These are phyloP conservation scores for Verticillium klebahnii DNA, from an alignment of 2,329 filamentous ascomycete species.

Conservation along the genomic window DNA sequence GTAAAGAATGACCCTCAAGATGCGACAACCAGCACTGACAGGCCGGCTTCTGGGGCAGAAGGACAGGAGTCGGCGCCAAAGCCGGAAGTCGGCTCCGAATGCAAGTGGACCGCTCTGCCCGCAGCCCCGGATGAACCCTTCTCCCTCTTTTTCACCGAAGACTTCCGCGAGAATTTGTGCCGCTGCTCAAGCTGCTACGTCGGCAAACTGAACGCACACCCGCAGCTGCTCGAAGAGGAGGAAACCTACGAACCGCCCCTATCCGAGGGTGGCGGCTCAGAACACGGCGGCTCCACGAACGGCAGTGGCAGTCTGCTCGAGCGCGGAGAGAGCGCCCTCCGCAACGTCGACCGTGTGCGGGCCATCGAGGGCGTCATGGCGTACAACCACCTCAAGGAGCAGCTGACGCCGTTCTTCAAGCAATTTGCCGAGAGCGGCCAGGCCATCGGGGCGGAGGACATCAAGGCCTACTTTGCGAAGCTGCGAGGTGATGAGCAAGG, in stretches of 20 bases:
- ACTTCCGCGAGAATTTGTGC: constrained; percentile 80
- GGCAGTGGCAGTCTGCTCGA: constrained; percentile 83
- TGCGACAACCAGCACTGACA: not conserved
- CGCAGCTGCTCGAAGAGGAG: constrained; percentile 88
- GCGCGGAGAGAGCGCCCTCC: constrained; percentile 86
- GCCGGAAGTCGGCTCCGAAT: constrained; percentile 26
- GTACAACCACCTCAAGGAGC: constrained; percentile 93
- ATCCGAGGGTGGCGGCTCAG: constrained; percentile 58
- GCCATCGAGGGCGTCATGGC: constrained; percentile 98
- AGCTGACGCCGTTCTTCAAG: constrained; percentile 90
- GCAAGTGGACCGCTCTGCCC: constrained; percentile 60
- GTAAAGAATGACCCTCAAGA: constrained; percentile 36
- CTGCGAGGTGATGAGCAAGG: constrained; percentile 80
- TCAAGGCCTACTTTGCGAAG: constrained; percentile 95
- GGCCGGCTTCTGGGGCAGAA: constrained; percentile 11
- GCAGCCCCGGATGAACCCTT: constrained; percentile 49
- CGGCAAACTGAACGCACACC: constrained; percentile 62
- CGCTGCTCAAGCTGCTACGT: constrained; percentile 74
- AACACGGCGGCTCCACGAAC: constrained; percentile 50
- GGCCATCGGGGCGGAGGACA: constrained; percentile 88
- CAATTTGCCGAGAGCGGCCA: constrained; percentile 89
- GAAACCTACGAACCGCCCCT: constrained; percentile 90
- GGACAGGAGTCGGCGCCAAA: constrained; percentile 7
- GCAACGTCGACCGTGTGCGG: constrained; percentile 84
- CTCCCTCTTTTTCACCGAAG: constrained; percentile 75